Evolutionary conservation across 345 rosid genomes (phyloP), one percentile per base, ranked within the genome.

Genomic region (Melaleuca alternifolia): DNA sequence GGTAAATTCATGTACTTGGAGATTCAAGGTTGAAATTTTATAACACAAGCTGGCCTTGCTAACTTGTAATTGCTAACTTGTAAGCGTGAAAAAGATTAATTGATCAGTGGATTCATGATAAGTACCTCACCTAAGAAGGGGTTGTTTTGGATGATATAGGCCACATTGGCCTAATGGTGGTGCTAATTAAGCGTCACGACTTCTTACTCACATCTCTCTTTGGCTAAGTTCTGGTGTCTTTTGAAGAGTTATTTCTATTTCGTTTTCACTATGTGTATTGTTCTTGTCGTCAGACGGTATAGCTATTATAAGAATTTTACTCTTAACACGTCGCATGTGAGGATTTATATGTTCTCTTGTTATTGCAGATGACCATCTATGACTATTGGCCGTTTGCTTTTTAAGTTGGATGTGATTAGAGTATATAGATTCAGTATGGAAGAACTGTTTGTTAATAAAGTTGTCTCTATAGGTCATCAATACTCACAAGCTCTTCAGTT

Each of bases 401-500:
- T 24, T 18, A 26, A 86, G 50, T 44, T 24, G n/a, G 54, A 51
- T 48, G 26, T 51, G 52, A 44, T 76, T 54, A 50, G 18, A 41
- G 65, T 48, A 50, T 41, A 44, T 50, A 24, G 41, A 46, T 57
- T 37, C 75, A 28, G 41, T 59, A 51, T 30, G 26, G 85, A 52
- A 20, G 81, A 65, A 85, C 71, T 51, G 26, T 51, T 15, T 11
- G 48, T 71, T 71, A 37, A 71, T 48, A 71, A 18, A 71, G 81
- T 50, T 11, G 51, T 26, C 75, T 65, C 30, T 90, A 91, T 92
- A 98, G 99, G 93, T 93, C 96, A 81, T 93, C 93, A 23, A 51
- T 90, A 86, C 92, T 92, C 76, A 85, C 92, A 83, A 89, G 59
- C 89, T 94, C 95, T 83, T 89, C 95, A 48, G 84, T 91, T 82